A percentile compares a stretch with the other conserved stretches of the same genome.
phyloP scores from a whole-genome alignment of 2,329 filamentous ascomycete species.

The Aureobasidium sp. region DNA sequence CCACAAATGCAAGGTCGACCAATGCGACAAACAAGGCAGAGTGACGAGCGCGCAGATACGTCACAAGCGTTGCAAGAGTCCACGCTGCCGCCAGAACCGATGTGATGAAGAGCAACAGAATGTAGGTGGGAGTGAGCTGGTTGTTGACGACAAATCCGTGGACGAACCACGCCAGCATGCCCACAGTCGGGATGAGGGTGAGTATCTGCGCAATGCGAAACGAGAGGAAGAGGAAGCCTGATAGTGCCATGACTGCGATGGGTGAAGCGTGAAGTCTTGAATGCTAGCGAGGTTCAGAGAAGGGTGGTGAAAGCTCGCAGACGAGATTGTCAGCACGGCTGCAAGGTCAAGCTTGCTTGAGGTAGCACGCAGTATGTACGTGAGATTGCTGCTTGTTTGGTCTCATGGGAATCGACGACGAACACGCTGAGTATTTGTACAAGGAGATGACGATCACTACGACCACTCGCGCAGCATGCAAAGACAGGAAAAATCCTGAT shows the following conservation, averaged over 20 bases:
- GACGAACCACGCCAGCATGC: slow-evolving; percentile 57
- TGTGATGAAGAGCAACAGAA: slow-evolving; percentile 57
- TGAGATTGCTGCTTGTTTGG: background rate
- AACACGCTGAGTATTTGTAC: slow-evolving; percentile 9
- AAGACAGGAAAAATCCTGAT: slow-evolving; percentile 18
- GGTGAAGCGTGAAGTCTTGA: background rate
- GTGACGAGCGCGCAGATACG: slow-evolving; percentile 49
- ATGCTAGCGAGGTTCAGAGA: background rate
- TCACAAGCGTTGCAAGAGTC: slow-evolving; percentile 51
- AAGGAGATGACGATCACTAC: background rate
- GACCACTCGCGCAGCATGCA: background rate
- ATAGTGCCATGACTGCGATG: slow-evolving; percentile 34
- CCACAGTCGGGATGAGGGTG: slow-evolving; percentile 54
- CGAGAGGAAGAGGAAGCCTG: slow-evolving; percentile 52
- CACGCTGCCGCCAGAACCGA: slow-evolving; percentile 52
- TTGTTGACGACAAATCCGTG: slow-evolving; percentile 48
- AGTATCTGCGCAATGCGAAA: slow-evolving; percentile 53
- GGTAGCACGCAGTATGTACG: background rate
- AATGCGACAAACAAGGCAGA: slow-evolving; percentile 52
- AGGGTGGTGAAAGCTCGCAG: background rate
- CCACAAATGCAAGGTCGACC: slow-evolving; percentile 53
- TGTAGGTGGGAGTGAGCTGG: slow-evolving; percentile 49
- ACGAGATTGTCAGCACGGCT: background rate
- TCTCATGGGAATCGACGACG: background rate
- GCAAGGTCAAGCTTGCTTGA: background rate